Base-by-base conservation (phyloP, 257 asterid species). In the Nicotiana noctiflora region DNA sequence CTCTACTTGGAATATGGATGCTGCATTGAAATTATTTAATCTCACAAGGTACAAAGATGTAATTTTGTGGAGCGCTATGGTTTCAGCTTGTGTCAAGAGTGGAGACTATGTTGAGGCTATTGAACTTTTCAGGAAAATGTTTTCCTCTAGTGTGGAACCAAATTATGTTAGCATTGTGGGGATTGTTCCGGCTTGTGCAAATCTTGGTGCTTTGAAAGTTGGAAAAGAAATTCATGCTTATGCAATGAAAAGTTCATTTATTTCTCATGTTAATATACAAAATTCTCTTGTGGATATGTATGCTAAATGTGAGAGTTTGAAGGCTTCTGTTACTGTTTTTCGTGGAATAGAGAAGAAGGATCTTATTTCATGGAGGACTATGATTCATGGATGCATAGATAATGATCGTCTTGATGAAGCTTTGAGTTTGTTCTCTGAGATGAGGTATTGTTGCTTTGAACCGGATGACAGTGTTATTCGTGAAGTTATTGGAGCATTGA, bases 171-270 rank as follows among this genome's bases (percentile, higher is more conserved):
- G 90, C 66, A 32, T 92, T 83, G 88, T 91, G 59, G 90, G 91
- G 74, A 12, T 86, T 23, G 87, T 94, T 8, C 91, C 97, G 32
- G 94, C 92, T 82, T 92, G 94, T 89, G 92, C 92, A 79, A 86
- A 84, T 81, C 86, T 94, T 55, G 80, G 84, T 72, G 87, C 89
- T 81, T 74, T 88, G 81, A 77, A 64, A 31, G 29, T 84, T 44
- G 98, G 98, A 84, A 89, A 85, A 87, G 92, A 92, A 82, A 83
- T 92, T 75, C 98, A 94, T 82, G 83, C 90, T n/a, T 89, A 88
- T 84, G 83, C 89, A 18, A 88, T 94, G 63, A 90, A 84, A 85
- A 89, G 76, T 29, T 79, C 10, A 13, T 62, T 86, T 76, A 77
- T 64, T 63, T 44, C 82, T 75, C 88, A 84, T 78, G 81, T 81